A percentile compares a stretch with the other conserved stretches of the same genome.
Conservation (phyloP, 2,329 filamentous ascomycete species). For the Colletotrichum sp. region DNA sequence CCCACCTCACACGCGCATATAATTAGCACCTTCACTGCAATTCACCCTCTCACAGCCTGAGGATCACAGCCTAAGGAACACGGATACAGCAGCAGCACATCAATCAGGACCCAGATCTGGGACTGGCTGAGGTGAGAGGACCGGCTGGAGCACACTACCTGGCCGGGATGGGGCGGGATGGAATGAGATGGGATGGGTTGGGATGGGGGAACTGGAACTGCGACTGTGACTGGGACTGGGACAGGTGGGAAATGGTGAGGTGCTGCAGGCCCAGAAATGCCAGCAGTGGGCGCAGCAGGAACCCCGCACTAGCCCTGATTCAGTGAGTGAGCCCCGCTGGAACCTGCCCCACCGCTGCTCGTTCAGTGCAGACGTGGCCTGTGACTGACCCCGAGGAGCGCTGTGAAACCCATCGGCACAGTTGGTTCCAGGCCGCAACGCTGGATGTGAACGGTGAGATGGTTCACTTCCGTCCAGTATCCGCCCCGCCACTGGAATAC, state of each 20-base stretch:
- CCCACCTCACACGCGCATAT: constrained; percentile 4
- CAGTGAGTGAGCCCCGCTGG: background rate
- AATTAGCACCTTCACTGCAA: constrained; percentile 4
- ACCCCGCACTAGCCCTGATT: constrained; percentile 23
- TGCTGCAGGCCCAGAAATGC: constrained; percentile 10
- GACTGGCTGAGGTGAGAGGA: background rate
- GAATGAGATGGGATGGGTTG: background rate
- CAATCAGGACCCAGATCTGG: background rate
- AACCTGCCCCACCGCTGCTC: background rate
- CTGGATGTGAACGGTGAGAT: background rate
- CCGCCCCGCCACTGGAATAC: background rate
- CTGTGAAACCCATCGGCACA: constrained; percentile 12
- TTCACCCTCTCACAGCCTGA: background rate
- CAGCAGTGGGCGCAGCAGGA: constrained; percentile 16
- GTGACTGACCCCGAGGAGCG: background rate
- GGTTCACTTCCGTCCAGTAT: background rate
- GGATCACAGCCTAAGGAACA: background rate
- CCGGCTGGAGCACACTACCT: background rate
- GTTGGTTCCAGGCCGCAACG: constrained; percentile 12
- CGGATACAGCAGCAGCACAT: background rate
- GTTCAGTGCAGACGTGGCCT: constrained; percentile 11
- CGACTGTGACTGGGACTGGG: background rate
- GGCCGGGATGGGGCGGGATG: background rate
- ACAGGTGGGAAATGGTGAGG: background rate
- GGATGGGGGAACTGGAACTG: background rate